phyloP scores from a whole-genome alignment of 805 yeast genomes.

The Saccharomyces paradoxus region DNA sequence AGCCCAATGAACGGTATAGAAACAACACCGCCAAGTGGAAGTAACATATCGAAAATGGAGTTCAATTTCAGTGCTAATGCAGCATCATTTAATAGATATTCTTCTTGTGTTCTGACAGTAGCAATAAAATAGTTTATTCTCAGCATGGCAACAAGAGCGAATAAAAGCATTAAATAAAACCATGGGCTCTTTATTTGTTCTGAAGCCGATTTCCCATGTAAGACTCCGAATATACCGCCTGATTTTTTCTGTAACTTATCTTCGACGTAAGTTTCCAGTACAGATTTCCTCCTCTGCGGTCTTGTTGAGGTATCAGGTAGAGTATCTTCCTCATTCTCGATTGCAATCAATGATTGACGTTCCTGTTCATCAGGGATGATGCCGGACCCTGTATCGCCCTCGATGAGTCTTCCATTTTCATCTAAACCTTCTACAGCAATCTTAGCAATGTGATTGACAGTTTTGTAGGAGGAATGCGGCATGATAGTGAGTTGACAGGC shows the following conservation, averaged over 20 bases:
- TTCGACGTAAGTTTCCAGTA: conserved; percentile 61
- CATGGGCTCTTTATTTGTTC: conserved; percentile 51
- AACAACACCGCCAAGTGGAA: conserved; percentile 81
- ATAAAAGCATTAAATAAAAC: conserved; percentile 69
- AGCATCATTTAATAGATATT: conserved; percentile 50
- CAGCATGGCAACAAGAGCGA: conserved; percentile 83
- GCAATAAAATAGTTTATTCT: conserved; percentile 91
- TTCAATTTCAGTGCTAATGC: conserved; percentile 50
- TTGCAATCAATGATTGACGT: conserved; percentile 26
- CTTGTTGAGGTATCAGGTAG: neutral
- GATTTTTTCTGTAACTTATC: conserved; percentile 41
- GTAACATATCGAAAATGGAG: conserved; percentile 72
- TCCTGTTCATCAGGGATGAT: conserved; percentile 40
- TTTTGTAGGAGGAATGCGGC: conserved; percentile 73
- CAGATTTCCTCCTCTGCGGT: conserved; percentile 39
- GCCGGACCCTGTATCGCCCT: conserved; percentile 34
- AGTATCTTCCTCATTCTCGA: conserved; percentile 2
- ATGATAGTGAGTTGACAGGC: conserved; percentile 67
- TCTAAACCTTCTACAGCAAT: conserved; percentile 66
- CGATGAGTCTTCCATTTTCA: conserved; percentile 49
- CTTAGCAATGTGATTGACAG: conserved; percentile 58
- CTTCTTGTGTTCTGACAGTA: conserved; percentile 76
- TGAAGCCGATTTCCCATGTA: conserved; percentile 53
- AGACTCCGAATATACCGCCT: conserved; percentile 65
- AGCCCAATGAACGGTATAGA: conserved; percentile 85